Evolutionary conservation across 108 stramenopile species (phyloP), one percentile per base, ranked within the genome.

Genomic region (Pseudonitzschia delicatissima): DNA sequence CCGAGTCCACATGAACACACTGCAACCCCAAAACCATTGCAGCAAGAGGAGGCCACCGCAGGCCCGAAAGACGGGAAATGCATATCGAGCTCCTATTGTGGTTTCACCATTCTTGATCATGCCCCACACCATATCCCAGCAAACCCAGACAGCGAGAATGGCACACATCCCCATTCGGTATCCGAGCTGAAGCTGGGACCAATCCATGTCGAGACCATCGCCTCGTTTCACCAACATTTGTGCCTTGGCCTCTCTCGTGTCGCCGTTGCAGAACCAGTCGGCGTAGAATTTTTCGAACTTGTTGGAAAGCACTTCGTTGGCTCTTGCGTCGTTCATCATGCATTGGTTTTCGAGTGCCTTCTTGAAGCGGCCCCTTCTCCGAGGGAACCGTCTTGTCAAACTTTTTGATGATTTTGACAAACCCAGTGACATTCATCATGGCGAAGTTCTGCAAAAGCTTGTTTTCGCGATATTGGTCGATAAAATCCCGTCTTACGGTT

Each of bases 101-200:
- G 79, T 66, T 26, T 82, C 37, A n/a, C 81, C 84, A 11, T 84
- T 61, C 17, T 57, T 52, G 39, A 87, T 73, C 49, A 81, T 55
- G 50, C 92, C 92, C 91, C 93, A 93, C 18, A 94, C 67, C 62
- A 89, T 94, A 69, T 97, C 96, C 96, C 96, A 97, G 48, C 90
- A 83, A 17, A 97, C 93, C 96, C 96, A 97, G 35, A 96, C 27
- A 12, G 80, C 86, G 18, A 97, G 70, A 17, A 95, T 84, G 6
- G 87, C 74, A 67, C 93, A 95, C 91, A 97, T 94, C 27, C 96
- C 96, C 68, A 94, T 63, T 29, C 94, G 85, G 68, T 94, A 95
- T 0, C 92, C 92, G 26, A 96, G 77, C 25, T 89, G 84, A 15
- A 90, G 72, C 71, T 92, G 90, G 18, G 88, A 89, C 91, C 94